Percentiles rank a stretch among this genome's conserved stretches.
Evolutionary conservation across 176 grass and related monocot species (phyloP).

Genomic region (sorghum (Sorghum bicolor)): DNA sequence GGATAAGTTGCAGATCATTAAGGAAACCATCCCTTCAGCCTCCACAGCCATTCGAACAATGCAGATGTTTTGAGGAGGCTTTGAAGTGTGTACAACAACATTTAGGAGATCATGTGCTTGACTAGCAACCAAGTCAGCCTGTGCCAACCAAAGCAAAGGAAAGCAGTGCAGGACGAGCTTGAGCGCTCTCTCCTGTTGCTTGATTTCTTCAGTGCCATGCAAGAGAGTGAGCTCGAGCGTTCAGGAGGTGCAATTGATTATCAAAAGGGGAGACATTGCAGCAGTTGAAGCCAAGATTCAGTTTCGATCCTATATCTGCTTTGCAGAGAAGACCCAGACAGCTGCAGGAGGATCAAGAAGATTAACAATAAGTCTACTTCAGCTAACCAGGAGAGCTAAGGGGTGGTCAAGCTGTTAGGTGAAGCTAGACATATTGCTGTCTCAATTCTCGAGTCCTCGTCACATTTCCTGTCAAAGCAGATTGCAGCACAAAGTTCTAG

Average conservation of each 20-base stretch:
- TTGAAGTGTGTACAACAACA: constrained; percentile 8
- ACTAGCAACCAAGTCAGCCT: neutral
- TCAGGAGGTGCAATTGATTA: neutral
- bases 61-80: constrained; percentile 13
- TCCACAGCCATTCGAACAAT: neutral
- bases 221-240: neutral
- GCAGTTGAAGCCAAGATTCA: neutral
- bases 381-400: neutral
- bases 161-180: neutral
- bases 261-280: neutral
- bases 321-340: neutral
- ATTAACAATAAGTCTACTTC: neutral
- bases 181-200: neutral
- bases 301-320: neutral
- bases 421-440: constrained; percentile 11
- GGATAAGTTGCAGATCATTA: neutral
- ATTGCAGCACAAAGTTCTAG: neutral
- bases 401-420: constrained; percentile 10
- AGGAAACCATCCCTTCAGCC: neutral
- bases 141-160: neutral
- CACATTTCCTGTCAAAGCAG: neutral
- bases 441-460: neutral
- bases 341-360: constrained; percentile 6
- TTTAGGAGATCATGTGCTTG: neutral
- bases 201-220: neutral